phyloP scores from a whole-genome alignment of 352 stramenopile genomes.

The Phytophthora sp. region DNA sequence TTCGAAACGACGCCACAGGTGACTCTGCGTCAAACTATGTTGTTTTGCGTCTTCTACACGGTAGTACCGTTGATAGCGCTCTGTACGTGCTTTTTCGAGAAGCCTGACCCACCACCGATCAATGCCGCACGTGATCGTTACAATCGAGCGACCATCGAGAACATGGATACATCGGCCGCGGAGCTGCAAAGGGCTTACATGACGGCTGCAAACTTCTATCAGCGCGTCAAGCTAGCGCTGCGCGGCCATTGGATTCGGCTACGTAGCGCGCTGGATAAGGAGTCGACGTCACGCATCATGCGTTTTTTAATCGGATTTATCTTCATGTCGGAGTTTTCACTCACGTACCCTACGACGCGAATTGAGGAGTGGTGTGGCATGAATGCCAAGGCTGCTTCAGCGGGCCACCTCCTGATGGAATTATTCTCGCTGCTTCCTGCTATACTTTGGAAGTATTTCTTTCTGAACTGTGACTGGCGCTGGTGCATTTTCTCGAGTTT shows the following conservation, averaged over 20 bases:
- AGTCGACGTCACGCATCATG: conserved; percentile 45
- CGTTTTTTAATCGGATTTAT: conserved; percentile 53
- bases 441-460: conserved; percentile 42
- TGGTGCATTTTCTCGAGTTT: conserved; percentile 44
- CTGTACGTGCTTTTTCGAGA: conserved; percentile 46
- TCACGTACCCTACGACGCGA: conserved; percentile 45
- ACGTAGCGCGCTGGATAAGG: conserved; percentile 38
- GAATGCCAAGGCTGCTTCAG: conserved; percentile 39
- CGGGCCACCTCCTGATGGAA: conserved; percentile 36
- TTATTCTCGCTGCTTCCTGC: conserved; percentile 38
- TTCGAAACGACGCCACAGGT: conserved; percentile 25
- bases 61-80: conserved; percentile 47
- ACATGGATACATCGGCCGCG: conserved; percentile 30
- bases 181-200: conserved; percentile 25
- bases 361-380: conserved; percentile 50
- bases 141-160: conserved; percentile 21
- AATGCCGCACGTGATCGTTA: conserved; percentile 33
- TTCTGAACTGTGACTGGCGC: conserved; percentile 41
- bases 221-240: conserved; percentile 30
- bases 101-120: conserved; percentile 37
- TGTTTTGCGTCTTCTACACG: conserved; percentile 49
- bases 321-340: conserved; percentile 56
- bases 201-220: conserved; percentile 28
- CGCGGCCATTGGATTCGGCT: conserved; percentile 46
- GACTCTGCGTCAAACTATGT: conserved; percentile 37